These are phyloP conservation scores for Sporodiniella umbellata DNA, from an alignment of 371 early-diverging fungal species.

Conservation along the genomic window DNA sequence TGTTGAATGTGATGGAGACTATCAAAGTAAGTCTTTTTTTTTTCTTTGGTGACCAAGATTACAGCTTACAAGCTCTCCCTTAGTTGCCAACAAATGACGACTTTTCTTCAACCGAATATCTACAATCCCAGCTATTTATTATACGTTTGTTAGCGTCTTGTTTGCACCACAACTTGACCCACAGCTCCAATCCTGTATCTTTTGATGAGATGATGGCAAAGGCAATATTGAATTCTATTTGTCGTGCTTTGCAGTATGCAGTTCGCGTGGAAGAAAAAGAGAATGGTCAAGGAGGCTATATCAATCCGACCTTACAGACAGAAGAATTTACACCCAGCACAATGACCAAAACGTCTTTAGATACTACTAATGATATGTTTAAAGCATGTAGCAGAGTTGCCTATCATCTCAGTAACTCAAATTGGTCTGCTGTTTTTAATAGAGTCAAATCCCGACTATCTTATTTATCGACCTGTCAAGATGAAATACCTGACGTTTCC, in stretches of 20 bases:
- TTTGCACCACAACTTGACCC: slow-evolving; percentile 74
- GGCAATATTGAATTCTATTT: slow-evolving; percentile 58
- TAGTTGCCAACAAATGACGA: slow-evolving; percentile 49
- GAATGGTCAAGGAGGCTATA: slow-evolving; percentile 33
- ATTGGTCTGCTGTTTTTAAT: slow-evolving; percentile 74
- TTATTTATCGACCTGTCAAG: slow-evolving; percentile 55
- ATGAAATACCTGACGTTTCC: slow-evolving; percentile 70
- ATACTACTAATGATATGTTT: slow-evolving; percentile 61
- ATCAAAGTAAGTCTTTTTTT: slow-evolving; percentile 49
- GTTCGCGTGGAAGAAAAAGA: slow-evolving; percentile 42
- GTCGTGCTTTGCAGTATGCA: slow-evolving; percentile 63
- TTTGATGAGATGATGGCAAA: slow-evolving; percentile 71
- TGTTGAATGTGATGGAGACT: slow-evolving; percentile 55
- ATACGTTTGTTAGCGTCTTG: slow-evolving; percentile 71
- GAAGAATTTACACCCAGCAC: slow-evolving; percentile 33
- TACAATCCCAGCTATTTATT: slow-evolving; percentile 74
- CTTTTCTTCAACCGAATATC: slow-evolving; percentile 53
- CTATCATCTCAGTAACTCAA: slow-evolving; percentile 76
- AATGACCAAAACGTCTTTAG: slow-evolving; percentile 30
- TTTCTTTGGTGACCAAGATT: not conserved
- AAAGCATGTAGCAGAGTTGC: slow-evolving; percentile 73
- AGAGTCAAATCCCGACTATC: slow-evolving; percentile 61
- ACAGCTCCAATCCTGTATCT: slow-evolving; percentile 27
- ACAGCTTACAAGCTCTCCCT: not conserved
- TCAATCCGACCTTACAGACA: slow-evolving; percentile 52